A percentile compares a stretch with the other conserved stretches of the same genome.
Evolutionary conservation across 1,284 basidiomycete species (phyloP).

Genomic region (Coniferiporia sulphurascens): DNA sequence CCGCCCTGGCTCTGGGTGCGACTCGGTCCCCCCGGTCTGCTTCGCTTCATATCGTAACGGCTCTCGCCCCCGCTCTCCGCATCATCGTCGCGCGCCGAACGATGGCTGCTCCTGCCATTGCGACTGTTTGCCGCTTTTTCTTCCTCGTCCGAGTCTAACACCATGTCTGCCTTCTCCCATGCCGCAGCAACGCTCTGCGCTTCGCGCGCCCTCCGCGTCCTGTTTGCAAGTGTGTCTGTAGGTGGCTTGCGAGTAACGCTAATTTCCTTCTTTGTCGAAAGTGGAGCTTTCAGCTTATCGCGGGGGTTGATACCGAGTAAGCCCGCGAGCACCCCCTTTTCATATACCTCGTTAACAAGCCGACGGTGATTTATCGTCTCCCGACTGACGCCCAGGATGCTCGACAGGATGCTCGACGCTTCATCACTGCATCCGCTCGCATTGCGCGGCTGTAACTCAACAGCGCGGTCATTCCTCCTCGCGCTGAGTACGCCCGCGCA

Average conservation of each 20-base stretch:
- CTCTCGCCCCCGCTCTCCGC: constrained; percentile 38
- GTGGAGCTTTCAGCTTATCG: constrained; percentile 15
- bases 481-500: constrained; percentile 55
- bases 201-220: constrained; percentile 19
- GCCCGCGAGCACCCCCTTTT: constrained; percentile 55
- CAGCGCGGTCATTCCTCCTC: constrained; percentile 42
- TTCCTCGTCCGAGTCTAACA: constrained; percentile 27
- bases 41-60: constrained; percentile 45
- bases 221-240: background rate
- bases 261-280: constrained; percentile 23
- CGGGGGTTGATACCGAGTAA: constrained; percentile 48
- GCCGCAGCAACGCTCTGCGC: constrained; percentile 32
- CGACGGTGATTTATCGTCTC: constrained; percentile 74
- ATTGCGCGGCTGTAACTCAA: constrained; percentile 35
- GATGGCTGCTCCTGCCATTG: constrained; percentile 10
- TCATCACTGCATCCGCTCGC: constrained; percentile 40
- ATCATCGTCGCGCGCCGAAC: constrained; percentile 17
- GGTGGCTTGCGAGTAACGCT: constrained; percentile 14
- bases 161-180: constrained; percentile 39
- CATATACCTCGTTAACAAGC: constrained; percentile 67
- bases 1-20: constrained; percentile 19
- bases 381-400: constrained; percentile 77
- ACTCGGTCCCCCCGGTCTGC: constrained; percentile 3
- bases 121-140: constrained; percentile 13
- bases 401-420: constrained; percentile 76